Conservation (phyloP, 345 rosid genomes). For the Citrus sinensis region DNA sequence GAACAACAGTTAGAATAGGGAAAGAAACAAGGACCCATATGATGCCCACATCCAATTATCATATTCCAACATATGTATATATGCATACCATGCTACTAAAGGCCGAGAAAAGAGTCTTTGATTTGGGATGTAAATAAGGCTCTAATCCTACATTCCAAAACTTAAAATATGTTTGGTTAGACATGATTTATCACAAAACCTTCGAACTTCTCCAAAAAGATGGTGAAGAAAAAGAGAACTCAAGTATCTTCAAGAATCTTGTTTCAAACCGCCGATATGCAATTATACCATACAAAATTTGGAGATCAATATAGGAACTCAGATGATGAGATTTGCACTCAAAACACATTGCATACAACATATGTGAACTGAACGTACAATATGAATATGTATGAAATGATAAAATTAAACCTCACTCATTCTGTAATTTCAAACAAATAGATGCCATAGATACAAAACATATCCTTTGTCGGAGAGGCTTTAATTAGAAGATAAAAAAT, state of each 20-base stretch:
- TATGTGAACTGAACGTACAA: not conserved
- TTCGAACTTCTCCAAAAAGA: not conserved
- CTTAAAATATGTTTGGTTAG: no score
- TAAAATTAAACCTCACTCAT: not conserved
- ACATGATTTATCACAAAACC: not conserved
- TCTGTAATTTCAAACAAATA: not conserved
- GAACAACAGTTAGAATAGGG: not conserved
- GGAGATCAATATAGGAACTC: not conserved
- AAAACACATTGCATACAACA: not conserved
- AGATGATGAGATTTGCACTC: not conserved
- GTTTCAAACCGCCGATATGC: not conserved
- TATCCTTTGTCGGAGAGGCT: not conserved
- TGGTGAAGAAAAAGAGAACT: not conserved
- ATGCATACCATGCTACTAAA: not conserved
- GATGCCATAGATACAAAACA: not conserved
- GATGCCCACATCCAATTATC: not conserved
- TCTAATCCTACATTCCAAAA: not conserved
- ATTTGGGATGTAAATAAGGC: not conserved
- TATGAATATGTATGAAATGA: no score
- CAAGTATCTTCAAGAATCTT: not conserved
- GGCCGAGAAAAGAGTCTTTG: not conserved
- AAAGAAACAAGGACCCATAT: not conserved
- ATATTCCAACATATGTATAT: not conserved
- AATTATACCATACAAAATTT: not conserved
- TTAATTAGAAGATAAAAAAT: not conserved